phyloP scores from a whole-genome alignment of 441 rosid genomes.

The Pelargonium fulgidum region DNA sequence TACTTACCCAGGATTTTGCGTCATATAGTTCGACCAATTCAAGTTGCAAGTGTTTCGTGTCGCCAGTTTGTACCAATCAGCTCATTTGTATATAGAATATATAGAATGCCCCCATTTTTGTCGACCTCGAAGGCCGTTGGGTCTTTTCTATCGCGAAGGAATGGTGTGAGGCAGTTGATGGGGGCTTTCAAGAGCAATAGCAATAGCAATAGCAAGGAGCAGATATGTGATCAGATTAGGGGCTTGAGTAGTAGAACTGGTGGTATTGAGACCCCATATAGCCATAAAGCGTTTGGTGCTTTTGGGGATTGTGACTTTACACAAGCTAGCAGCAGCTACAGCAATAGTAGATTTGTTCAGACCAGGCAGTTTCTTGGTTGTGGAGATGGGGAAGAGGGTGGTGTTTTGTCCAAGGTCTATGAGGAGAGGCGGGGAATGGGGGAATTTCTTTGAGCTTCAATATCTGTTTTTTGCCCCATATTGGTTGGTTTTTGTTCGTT shows the following conservation, averaged over 20 bases:
- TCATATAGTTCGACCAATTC: background rate
- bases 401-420: slow-evolving; percentile 66
- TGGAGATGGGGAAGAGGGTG: slow-evolving; percentile 89
- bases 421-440: slow-evolving; percentile 87
- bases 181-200: slow-evolving; percentile 19
- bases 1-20: background rate
- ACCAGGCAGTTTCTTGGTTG: slow-evolving; percentile 82
- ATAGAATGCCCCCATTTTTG: slow-evolving; percentile 54
- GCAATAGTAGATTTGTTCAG: slow-evolving; percentile 24
- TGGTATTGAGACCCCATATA: slow-evolving; percentile 29
- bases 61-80: background rate
- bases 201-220: slow-evolving; percentile 10
- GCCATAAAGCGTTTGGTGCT: slow-evolving; percentile 17
- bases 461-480: background rate
- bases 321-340: slow-evolving; percentile 9
- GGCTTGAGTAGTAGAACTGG: slow-evolving; percentile 32
- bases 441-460: slow-evolving; percentile 27
- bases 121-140: slow-evolving; percentile 39
- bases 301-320: slow-evolving; percentile 17
- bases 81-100: slow-evolving; percentile 5
- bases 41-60: background rate
- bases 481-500: background rate
- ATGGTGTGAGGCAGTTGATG: slow-evolving; percentile 27
- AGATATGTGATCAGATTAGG: slow-evolving; percentile 31
- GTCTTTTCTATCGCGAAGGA: slow-evolving; percentile 35